A percentile compares a stretch with the other conserved stretches of the same genome.
Evolutionary conservation across 495 filamentous ascomycete species (phyloP).

Genomic region (Pseudevernia furfuracea): DNA sequence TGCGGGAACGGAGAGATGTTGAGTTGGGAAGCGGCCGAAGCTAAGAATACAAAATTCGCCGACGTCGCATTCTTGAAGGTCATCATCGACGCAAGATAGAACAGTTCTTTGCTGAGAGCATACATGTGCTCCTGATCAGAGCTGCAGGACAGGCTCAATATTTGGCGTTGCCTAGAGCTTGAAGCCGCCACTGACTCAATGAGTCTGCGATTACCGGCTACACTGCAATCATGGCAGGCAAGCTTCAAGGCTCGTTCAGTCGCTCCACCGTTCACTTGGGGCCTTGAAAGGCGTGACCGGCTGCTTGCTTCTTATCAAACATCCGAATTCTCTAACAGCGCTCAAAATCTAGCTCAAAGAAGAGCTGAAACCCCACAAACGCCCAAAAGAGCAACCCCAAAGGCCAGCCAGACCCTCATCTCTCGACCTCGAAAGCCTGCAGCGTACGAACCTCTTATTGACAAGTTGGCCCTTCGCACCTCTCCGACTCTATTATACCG

Average conservation of each 20-base stretch:
- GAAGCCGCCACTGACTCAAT: not conserved
- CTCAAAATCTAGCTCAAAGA: not conserved
- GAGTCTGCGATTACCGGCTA: not conserved
- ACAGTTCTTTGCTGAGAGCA: not conserved
- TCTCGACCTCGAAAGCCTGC: conserved; percentile 4
- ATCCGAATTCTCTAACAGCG: conserved; percentile 5
- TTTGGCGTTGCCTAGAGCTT: not conserved
- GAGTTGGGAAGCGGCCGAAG: not conserved
- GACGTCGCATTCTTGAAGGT: not conserved
- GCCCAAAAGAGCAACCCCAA: conserved; percentile 1
- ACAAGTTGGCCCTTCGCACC: conserved; percentile 19
- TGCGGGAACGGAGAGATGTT: not conserved
- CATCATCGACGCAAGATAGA: not conserved
- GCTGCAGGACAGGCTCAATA: not conserved
- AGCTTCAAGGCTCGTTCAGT: not conserved
- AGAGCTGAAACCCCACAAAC: not conserved
- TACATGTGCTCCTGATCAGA: not conserved
- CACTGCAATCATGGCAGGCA: conserved; percentile 7
- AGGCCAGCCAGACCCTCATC: not conserved
- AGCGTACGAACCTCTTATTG: conserved; percentile 18
- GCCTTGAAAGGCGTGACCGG: not conserved
- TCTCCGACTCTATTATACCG: conserved; percentile 21
- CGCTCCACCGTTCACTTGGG: not conserved
- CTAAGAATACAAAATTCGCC: not conserved
- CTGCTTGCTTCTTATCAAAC: not conserved